Percentiles rank a stretch among this genome's conserved stretches.
These are phyloP conservation scores for Pyrenula massariospora DNA, from an alignment of 495 filamentous ascomycete species.

Conservation along the genomic window DNA sequence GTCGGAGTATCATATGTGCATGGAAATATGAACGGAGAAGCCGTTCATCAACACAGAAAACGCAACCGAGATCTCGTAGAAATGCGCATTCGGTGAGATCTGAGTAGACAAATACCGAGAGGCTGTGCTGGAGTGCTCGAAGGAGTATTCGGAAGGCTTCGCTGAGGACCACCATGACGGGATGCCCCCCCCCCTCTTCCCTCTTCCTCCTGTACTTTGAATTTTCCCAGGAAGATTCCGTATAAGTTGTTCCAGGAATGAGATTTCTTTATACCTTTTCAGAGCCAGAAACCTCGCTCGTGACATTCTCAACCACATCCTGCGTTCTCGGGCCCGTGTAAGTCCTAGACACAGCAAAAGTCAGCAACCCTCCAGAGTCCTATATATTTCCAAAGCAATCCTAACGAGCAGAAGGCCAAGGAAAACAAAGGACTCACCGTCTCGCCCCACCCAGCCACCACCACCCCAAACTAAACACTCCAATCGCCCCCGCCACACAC, in stretches of 20 bases:
- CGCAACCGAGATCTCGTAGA: too few relatives aligned
- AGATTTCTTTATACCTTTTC: too few relatives aligned
- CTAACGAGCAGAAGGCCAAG: neutral
- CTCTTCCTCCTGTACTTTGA: too few relatives aligned
- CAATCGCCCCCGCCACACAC: conserved; percentile 52
- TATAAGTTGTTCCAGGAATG: too few relatives aligned
- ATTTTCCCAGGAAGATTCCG: too few relatives aligned
- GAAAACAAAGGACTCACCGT: conserved; percentile 27
- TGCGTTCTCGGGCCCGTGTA: conserved; percentile 47
- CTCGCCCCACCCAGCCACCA: conserved; percentile 48
- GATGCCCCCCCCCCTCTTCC: too few relatives aligned
- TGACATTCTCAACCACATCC: conserved; percentile 15
- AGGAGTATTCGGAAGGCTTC: too few relatives aligned
- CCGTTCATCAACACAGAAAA: too few relatives aligned
- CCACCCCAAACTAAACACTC: conserved; percentile 48
- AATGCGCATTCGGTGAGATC: too few relatives aligned
- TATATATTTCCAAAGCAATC: neutral
- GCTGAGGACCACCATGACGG: too few relatives aligned
- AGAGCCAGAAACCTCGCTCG: neutral
- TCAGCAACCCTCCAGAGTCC: neutral
- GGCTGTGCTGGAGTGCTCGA: too few relatives aligned
- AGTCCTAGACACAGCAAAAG: conserved; percentile 18
- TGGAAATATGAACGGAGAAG: neutral
- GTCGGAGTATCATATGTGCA: neutral
- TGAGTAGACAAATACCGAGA: too few relatives aligned